Evolutionary conservation across 768 basidiomycete species (phyloP).

Genomic region (Crucibulum laeve): DNA sequence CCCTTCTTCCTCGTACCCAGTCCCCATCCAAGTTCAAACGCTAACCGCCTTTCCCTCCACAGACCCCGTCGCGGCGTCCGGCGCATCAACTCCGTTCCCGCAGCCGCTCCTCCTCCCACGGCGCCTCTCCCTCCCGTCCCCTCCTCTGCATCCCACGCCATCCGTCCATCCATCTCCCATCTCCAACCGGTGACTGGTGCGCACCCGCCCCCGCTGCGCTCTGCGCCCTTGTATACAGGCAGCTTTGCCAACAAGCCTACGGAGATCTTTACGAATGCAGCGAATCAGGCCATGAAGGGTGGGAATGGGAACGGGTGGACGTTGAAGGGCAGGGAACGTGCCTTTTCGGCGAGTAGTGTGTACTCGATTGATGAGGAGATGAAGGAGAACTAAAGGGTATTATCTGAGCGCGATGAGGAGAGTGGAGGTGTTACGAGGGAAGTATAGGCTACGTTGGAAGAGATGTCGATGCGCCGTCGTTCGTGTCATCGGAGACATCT

Average conservation of each 20-base stretch:
- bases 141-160: too few species aligned
- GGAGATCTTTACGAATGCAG: conserved; percentile 3
- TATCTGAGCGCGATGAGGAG: too few species aligned
- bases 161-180: conserved; percentile 14
- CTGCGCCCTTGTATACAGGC: not conserved
- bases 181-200: conserved; percentile 5
- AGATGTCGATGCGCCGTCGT: too few species aligned
- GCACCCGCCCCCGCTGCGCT: conserved; percentile 3
- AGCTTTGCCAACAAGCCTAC: not conserved
- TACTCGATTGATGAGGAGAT: conserved; percentile 34
- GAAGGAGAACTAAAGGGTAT: conserved; percentile 37
- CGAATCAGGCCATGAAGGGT: conserved; percentile 1
- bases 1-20: not conserved
- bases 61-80: conserved; percentile 39
- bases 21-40: conserved; percentile 1
- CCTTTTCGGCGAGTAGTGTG: conserved; percentile 23
- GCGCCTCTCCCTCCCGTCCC: conserved; percentile 35
- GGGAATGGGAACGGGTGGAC: conserved; percentile 6
- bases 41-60: conserved; percentile 1
- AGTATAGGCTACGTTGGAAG: too few species aligned
- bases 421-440: too few species aligned
- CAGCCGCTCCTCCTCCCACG: conserved; percentile 32
- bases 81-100: conserved; percentile 22
- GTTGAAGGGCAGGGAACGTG: conserved; percentile 23
- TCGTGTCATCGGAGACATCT: too few species aligned